Base-by-base conservation (phyloP, 768 basidiomycete genomes). In the Phaeolepiota aurea region DNA sequence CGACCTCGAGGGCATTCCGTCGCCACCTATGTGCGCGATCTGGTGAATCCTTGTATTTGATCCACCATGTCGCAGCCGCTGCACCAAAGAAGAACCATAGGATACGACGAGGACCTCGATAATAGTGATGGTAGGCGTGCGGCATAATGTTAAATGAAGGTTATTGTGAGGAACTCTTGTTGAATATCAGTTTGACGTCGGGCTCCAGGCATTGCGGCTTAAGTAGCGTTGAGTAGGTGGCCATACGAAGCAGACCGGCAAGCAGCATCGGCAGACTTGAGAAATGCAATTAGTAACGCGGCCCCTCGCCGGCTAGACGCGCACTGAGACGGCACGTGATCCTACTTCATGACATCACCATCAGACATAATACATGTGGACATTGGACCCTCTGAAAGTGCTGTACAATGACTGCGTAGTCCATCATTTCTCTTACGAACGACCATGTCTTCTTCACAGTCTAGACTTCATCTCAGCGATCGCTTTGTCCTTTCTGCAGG, bases 401-500 rank as follows among this genome's bases (percentile, higher is more conserved):
- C n/a, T n/a, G n/a, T n/a, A n/a, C n/a, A n/a, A n/a, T n/a, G n/a
- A n/a, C n/a, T n/a, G n/a, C n/a, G n/a, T n/a, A n/a, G n/a, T n/a
- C n/a, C n/a, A n/a, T n/a, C n/a, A n/a, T n/a, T n/a, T n/a, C n/a
- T n/a, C n/a, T n/a, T n/a, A n/a, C n/a, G n/a, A n/a, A n/a, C n/a
- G n/a, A 3, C 30, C 15, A 13, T 15, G 12, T 13, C 30, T 13
- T 15, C 30, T 13, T 32, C 30, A 13, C 15, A 12, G 5, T 36
- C 34, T 21, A 38, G 16, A 10, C 18, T 38, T 13, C 56, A 54
- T 35, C 49, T 57, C 4, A 48, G 61, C 3, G 58, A 56, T 9
- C 46, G 64, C 20, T 70, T 70, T 42, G 58, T 69, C 22, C 51
- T 65, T 21, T 61, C 66, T 7, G 68, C 69, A 13, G 69, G 70